Evolutionary conservation across 805 yeast genomes (phyloP).

Genomic region (Nakazawaea populi): DNA sequence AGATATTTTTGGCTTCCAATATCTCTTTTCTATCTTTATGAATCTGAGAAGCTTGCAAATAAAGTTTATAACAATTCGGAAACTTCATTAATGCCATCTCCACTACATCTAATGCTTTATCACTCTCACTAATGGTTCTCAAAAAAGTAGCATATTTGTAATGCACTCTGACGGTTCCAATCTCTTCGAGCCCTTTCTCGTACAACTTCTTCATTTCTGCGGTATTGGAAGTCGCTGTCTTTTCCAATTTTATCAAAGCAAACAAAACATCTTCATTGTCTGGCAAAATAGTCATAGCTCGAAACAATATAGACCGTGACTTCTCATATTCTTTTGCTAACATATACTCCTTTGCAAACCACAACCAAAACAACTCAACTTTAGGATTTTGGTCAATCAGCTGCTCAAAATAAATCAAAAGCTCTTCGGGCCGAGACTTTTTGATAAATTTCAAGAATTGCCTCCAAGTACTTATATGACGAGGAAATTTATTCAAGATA

Average conservation of each 20-base stretch:
- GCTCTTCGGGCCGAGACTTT: slow-evolving; percentile 20
- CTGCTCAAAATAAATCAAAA: slow-evolving; percentile 43
- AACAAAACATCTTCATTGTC: slow-evolving; percentile 55
- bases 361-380: slow-evolving; percentile 47
- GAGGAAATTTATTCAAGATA: slow-evolving; percentile 42
- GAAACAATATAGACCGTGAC: slow-evolving; percentile 48
- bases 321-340: slow-evolving; percentile 36
- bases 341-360: slow-evolving; percentile 73
- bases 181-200: slow-evolving; percentile 31
- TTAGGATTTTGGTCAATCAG: slow-evolving; percentile 47
- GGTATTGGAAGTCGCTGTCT: slow-evolving; percentile 19
- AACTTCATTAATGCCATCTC: slow-evolving; percentile 42
- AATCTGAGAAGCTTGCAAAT: slow-evolving; percentile 61
- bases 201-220: slow-evolving; percentile 31
- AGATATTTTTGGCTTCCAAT: slow-evolving; percentile 40
- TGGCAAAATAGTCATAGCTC: slow-evolving; percentile 40
- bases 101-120: slow-evolving; percentile 33
- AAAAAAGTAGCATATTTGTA: slow-evolving; percentile 51
- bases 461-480: slow-evolving; percentile 42
- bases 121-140: slow-evolving; percentile 30
- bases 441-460: slow-evolving; percentile 33
- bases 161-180: slow-evolving; percentile 47
- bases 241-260: slow-evolving; percentile 65
- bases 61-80: slow-evolving; percentile 46
- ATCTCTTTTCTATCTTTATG: slow-evolving; percentile 23